Evolutionary conservation across 129 eudicot species (phyloP).

Genomic region (Centrapalus pauciflorus): DNA sequence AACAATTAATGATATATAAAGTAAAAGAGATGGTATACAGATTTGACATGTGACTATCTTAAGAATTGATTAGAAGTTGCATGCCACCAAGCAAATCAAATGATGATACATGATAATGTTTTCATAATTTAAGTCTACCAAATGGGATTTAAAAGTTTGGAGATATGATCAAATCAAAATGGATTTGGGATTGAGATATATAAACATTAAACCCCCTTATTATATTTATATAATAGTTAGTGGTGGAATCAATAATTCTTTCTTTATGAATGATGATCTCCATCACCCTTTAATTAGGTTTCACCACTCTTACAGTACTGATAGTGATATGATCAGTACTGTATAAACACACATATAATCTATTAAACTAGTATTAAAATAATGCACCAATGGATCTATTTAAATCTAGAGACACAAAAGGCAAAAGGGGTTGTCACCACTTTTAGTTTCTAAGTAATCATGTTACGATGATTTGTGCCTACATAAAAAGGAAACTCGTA

Average conservation of each 20-base stretch:
- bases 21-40: too few relatives aligned
- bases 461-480: constrained; percentile 17
- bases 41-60: background rate
- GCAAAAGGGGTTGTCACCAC: constrained; percentile 8
- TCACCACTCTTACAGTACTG: constrained; percentile 4
- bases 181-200: constrained; percentile 22
- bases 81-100: constrained; percentile 1
- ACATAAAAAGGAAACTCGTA: constrained; percentile 9
- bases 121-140: background rate
- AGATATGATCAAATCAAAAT: background rate
- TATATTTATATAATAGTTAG: constrained; percentile 22
- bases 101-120: background rate
- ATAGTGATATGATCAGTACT: background rate
- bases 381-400: constrained; percentile 9
- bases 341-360: background rate
- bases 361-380: background rate
- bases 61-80: background rate
- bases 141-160: background rate
- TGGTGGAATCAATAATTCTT: constrained; percentile 30
- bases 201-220: background rate
- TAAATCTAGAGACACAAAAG: too few relatives aligned
- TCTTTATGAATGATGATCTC: constrained; percentile 24
- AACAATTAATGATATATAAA: too few relatives aligned
- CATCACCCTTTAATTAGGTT: constrained; percentile 27
- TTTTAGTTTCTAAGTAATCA: constrained; percentile 14